Base-by-base conservation (phyloP, 352 stramenopile genomes). In the Phytophthora pistaciae region DNA sequence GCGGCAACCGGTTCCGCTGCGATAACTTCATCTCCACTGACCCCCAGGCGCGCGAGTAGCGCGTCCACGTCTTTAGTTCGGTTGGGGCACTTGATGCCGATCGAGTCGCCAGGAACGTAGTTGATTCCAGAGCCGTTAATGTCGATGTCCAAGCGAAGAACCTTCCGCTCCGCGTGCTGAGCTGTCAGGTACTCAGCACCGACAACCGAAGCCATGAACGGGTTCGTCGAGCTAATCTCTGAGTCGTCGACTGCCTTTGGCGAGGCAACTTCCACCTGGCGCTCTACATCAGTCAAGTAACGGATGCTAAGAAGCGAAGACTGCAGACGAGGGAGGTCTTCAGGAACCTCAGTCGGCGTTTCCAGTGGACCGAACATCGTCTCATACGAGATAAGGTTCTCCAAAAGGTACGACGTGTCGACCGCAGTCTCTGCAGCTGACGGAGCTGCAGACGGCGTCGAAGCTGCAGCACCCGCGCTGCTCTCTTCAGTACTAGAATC, bases 61-160 rank as follows among this genome's bases (percentile, higher is more conserved):
- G 77, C 89, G 27, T 90, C 79, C 27, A 96, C 88, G 38, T 91
- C 85, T 46, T 80, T 68, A 3, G n/a, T 31, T 33, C 76, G 73
- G 72, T 97, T 98, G 0, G 90, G 85, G 40, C 91, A 97, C 64
- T 92, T 87, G 69, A 97, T 75, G 3, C 91, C 91, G 25, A 98
- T 90, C 18, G 90, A 91, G 56, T 98, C 92, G 4, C 92, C 92
- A 1, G 92, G 92, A 10, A 75, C 78, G 52, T 93, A 98, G 29
- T 78, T 60, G 57, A 96, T 88, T 0, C 69, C 68, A 2, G 83
- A 91, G 2, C 66, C 76, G 1, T 29, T 69, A 21, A 86, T 72
- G 46, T 88, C 76, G 27, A 94, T 56, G 5, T 88, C 72, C 49
- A 94, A 40, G 13, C 74, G 71, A 49, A 94, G 63, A 53, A 94